A percentile compares a stretch with the other conserved stretches of the same genome.
phyloP scores from a whole-genome alignment of 2,329 filamentous ascomycete species.

The Calonectria honghensis region DNA sequence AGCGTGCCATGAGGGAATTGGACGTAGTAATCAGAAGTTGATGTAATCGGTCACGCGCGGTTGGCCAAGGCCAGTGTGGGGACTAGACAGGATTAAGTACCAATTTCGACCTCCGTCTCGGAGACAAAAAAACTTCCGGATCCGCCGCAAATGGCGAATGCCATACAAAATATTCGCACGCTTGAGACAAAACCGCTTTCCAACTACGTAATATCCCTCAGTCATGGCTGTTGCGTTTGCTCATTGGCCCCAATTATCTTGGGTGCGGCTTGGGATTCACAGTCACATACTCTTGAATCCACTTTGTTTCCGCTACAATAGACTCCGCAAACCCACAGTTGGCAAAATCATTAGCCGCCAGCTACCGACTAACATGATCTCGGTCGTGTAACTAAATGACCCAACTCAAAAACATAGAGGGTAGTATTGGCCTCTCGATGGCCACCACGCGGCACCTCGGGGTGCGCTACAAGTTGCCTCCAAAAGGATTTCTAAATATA shows the following conservation, averaged over 20 bases:
- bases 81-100: constrained; percentile 8
- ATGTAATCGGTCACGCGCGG: constrained; percentile 27
- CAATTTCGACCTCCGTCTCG: not conserved
- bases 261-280: not conserved
- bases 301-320: not conserved
- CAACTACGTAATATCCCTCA: constrained; percentile 8
- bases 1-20: constrained; percentile 9
- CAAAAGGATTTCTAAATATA: not conserved
- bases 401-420: not conserved
- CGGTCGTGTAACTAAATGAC: not conserved
- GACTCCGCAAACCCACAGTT: not conserved
- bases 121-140: constrained; percentile 17
- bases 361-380: not conserved
- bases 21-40: constrained; percentile 1
- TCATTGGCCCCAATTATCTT: not conserved
- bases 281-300: not conserved
- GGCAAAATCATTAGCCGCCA: not conserved
- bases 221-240: not conserved
- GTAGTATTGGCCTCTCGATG: not conserved
- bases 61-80: constrained; percentile 12
- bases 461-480: not conserved
- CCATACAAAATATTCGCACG: not conserved
- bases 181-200: no score
- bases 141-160: not conserved
- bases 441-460: not conserved